Evolutionary conservation across 306 rosid species (phyloP), one percentile per base, ranked within the genome.

Genomic region (Ceratonia siliqua): DNA sequence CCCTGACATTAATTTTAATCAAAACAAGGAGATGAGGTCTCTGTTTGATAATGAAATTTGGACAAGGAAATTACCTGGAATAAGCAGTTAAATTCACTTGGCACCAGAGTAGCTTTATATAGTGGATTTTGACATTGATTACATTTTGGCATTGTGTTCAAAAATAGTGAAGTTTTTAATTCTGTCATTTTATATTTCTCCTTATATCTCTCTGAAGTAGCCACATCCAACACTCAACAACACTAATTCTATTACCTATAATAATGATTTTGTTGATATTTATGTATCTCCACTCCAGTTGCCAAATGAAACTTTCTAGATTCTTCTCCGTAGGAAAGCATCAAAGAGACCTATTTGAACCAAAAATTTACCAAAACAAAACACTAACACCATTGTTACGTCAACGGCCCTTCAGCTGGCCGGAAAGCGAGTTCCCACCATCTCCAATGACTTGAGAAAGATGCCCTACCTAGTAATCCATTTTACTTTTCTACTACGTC

Each of bases 401-500:
- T 80, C 84, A 76, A 79, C 43, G 72, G 49, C 36, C 27, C 24
- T 39, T 75, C 20, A 57, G 79, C 79, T 83, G 76, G 69, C 69
- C 15, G 0, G 85, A 84, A 77, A 80, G 70, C 53, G 85, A 84
- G 65, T 56, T 48, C 20, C 3, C 64, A 84, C 67, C 82, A 46
- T 27, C 61, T 58, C 17, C 78, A 80, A 69, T 76, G 48, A 71
- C 74, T 61, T 49, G 48, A 50, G 50, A 76, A 79, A 55, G 50
- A 78, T 69, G 54, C 17, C 46, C 27, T 53, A 58, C 58, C 62
- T 49, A 25, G 42, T 41, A 38, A 27, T 33, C 45, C 41, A 41
- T 57, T 82, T 77, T 38, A 30, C 75, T 58, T 65, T 61, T 66
- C 49, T 66, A 27, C 48, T 46, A 79, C 46, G 20, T 41, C 67